Evolutionary conservation across 139 green algal species (phyloP).

Genomic region (Chara braunii): DNA sequence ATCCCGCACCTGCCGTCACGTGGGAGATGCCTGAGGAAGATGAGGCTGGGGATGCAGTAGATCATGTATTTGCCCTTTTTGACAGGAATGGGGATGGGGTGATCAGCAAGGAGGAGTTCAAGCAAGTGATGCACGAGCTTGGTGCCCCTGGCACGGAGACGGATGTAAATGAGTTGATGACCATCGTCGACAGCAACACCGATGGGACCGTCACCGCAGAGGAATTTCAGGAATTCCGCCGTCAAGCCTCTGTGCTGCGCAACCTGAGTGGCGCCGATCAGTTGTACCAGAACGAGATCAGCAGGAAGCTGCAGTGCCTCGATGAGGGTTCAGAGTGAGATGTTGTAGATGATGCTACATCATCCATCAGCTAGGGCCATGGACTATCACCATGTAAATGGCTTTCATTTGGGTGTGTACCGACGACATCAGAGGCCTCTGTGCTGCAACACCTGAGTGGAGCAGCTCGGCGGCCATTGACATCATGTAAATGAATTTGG

Average conservation of each 20-base stretch:
- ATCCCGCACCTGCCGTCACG: background rate
- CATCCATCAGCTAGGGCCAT: too few species aligned
- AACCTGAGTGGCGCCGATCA: slow-evolving; percentile 17
- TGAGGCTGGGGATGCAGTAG: slow-evolving; percentile 1
- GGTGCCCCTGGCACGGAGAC: background rate
- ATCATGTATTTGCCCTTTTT: slow-evolving; percentile 44
- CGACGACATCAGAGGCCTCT: too few species aligned
- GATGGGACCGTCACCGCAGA: slow-evolving; percentile 32
- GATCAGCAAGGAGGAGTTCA: slow-evolving; percentile 41
- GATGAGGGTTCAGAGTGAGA: too few species aligned
- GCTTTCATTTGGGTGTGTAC: too few species aligned
- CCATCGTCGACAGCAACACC: slow-evolving; percentile 36
- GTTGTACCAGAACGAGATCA: slow-evolving; percentile 13
- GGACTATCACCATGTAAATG: too few species aligned
- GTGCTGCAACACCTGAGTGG: too few species aligned
- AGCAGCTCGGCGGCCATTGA: too few species aligned
- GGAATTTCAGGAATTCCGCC: slow-evolving; percentile 44
- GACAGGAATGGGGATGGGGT: slow-evolving; percentile 44
- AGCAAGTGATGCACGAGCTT: slow-evolving; percentile 29
- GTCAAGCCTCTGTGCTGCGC: slow-evolving; percentile 19
- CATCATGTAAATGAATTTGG: too few species aligned
- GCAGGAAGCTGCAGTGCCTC: background rate
- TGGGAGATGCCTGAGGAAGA: background rate
- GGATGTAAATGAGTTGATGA: slow-evolving; percentile 35
- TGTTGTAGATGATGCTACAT: too few species aligned